Base-by-base conservation (phyloP, 2,329 filamentous ascomycete species). In the Orbilia quercus region DNA sequence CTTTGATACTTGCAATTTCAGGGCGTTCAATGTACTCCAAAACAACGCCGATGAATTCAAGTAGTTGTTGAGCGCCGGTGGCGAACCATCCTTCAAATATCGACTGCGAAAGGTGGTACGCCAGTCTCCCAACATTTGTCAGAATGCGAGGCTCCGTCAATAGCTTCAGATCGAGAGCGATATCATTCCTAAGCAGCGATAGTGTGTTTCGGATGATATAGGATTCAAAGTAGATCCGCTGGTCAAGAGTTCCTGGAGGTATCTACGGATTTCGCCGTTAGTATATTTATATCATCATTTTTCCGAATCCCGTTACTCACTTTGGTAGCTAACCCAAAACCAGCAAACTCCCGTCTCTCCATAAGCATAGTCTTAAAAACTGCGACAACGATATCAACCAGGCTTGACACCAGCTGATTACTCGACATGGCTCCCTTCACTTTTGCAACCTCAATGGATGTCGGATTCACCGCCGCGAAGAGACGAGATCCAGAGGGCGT, bases 11-110 rank as follows among this genome's bases (percentile, higher is more conserved):
- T 0, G 91, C 87, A 36, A 99, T 84, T 12, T 96, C 91, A 0
- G 93, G 90, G 7, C 91, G 87, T 79, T 96, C 92, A 2, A 99
- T 83, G 78, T 96, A 94, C 79, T 99, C 95, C 5, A 99, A 81
- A 5, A 97, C 82, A 59, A 89, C 88, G 1, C 94, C 95, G 2
- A 89, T 86, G 77, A 97, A 96, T 77, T 98, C 93, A 31, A 98
- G 85, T 76, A 95, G 86, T 2, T 88, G 85, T 77, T 92, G 90
- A 0, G 91, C 91, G 0, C 94, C 94, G 76, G 95, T 90, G 75
- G 97, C 87, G 78, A 98, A 98, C 91, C 93, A 97, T 14, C 95
- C 95, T 81, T 98, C 95, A 76, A 95, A 97, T 11, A 96, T 89
- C 4, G 92, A 91, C 80, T 99, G 95, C 0, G 90, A 87, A 79